Evolutionary conservation across 23 red algal genomes (phyloP), one percentile per base, ranked within the genome.

Genomic region (Gracilaria domingensis): DNA sequence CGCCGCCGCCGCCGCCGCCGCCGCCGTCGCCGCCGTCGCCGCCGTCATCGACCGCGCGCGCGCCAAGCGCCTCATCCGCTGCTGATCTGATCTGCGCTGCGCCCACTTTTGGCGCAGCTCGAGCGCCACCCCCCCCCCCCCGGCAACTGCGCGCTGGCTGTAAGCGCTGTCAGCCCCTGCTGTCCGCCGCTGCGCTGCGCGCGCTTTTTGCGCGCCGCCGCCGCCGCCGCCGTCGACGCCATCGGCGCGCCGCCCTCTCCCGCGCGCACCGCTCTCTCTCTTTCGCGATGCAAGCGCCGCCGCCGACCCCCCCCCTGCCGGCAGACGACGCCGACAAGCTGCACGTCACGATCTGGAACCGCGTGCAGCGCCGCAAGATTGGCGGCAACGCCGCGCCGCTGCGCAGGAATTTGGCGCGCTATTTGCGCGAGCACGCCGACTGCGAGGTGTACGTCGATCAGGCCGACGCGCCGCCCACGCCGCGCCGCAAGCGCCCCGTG

Each of bases 291-390:
- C 24, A 17, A 18, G 59, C 59, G 59, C 0, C 59, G 59, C 4
- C 59, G 2, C 2, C 59, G 59, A 2, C 59, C 2, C 21, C 2
- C 14, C 2, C 54, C 8, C 54, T 18, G 8, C 54, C 18, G 18
- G 7, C 54, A 58, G 2, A 58, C 14, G 54, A n/a, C 11, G 42
- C 4, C 14, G 54, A 58, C 54, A 58, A 12, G 24, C n/a, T 28
- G 64, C 96, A 93, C 38, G 96, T 98, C 0, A 94, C 96, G 13
- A 98, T 98, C 21, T 98, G 97, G 97, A 95, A 98, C 71, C 67
- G 94, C 35, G 59, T 47, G 26, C 83, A 98, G 62, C 58, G 83
- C 73, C 84, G 93, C 53, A 95, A 95, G 42, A 96, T 98, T 45
- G 93, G 90, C 0, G 97, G 97, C 47, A 98, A 98, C 75, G 97